These are phyloP conservation scores for Phytophthora pini DNA, from an alignment of 352 stramenopile species.

Conservation along the genomic window DNA sequence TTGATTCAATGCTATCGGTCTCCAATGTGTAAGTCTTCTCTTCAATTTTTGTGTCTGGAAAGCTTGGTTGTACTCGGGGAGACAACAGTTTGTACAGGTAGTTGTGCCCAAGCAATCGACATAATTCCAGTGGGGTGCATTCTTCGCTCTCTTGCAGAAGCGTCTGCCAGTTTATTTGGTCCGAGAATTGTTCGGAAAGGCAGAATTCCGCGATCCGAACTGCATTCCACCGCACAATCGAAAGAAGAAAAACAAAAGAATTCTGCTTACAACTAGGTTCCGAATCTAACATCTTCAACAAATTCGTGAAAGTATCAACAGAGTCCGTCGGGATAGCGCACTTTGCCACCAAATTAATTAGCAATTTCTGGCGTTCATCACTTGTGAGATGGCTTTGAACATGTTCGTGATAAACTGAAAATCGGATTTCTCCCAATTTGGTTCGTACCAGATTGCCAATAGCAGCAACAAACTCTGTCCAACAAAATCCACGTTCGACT, in stretches of 20 bases:
- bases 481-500: conserved; percentile 17
- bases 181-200: neutral
- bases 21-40: neutral
- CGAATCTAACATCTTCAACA: conserved; percentile 5
- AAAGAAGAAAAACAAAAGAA: conserved; percentile 18
- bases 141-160: conserved; percentile 20
- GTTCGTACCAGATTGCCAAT: neutral
- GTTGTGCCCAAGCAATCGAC: conserved; percentile 34
- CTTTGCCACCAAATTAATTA: conserved; percentile 18
- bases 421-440: neutral
- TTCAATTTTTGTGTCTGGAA: neutral
- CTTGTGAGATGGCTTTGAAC: conserved; percentile 10
- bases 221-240: conserved; percentile 48
- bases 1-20: neutral
- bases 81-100: conserved; percentile 18
- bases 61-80: neutral
- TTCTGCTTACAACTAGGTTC: neutral
- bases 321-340: conserved; percentile 23
- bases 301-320: conserved; percentile 5
- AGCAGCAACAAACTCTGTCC: conserved; percentile 23
- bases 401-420: conserved; percentile 16
- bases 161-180: conserved; percentile 12
- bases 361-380: conserved; percentile 13
- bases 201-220: conserved; percentile 25
- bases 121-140: conserved; percentile 38